Conservation (phyloP, 768 basidiomycete genomes). For the Dacryopinax spathularia region DNA sequence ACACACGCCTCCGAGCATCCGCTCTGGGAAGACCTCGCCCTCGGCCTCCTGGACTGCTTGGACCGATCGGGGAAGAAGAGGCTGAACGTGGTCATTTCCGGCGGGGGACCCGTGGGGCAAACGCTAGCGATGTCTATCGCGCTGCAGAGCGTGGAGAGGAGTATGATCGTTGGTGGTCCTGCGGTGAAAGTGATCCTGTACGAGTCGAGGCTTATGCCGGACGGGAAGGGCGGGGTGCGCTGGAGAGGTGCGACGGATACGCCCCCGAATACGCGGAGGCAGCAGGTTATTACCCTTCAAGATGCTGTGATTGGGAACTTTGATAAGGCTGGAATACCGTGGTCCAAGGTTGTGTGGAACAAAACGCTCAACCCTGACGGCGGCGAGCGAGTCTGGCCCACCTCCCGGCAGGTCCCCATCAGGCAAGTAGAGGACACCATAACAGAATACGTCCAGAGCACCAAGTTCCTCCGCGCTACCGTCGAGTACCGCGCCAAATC, state of each 20-base stretch:
- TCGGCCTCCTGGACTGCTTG: constrained; percentile 1
- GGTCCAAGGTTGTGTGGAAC: neutral
- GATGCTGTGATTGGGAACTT: neutral
- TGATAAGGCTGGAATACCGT: neutral
- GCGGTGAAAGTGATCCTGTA: neutral
- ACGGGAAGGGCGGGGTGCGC: neutral
- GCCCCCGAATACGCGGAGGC: neutral
- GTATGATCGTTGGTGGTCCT: neutral
- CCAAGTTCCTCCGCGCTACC: neutral
- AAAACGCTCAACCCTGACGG: neutral
- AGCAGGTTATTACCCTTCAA: constrained; percentile 1
- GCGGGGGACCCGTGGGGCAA: neutral
- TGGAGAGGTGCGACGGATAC: neutral
- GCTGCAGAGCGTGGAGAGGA: neutral
- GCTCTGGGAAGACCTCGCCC: neutral
- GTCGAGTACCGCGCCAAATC: neutral
- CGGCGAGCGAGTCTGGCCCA: neutral
- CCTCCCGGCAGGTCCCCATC: neutral
- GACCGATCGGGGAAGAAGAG: neutral
- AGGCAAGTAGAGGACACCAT: neutral
- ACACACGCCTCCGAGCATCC: neutral
- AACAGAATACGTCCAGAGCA: neutral
- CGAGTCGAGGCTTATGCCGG: neutral
- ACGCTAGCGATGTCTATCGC: constrained; percentile 1
- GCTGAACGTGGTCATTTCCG: neutral